Conservation (phyloP, 2,329 filamentous ascomycete genomes). For the Fusarium kyushuense region DNA sequence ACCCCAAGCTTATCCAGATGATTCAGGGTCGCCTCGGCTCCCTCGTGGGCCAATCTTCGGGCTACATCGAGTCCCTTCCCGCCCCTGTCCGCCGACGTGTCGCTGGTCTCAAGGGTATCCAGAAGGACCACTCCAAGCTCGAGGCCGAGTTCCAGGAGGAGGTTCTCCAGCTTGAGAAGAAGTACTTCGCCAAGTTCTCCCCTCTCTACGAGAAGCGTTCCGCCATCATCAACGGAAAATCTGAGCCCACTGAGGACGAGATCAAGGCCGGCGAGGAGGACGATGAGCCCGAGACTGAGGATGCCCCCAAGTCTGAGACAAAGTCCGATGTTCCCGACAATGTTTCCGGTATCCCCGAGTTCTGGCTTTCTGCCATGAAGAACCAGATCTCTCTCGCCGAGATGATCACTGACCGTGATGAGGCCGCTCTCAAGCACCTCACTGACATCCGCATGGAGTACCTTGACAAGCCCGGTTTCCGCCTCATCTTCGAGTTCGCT, state of each 20-base stretch:
- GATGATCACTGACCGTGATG: slow-evolving; percentile 98
- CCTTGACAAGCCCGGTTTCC: slow-evolving; percentile 97
- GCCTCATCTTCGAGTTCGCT: slow-evolving; percentile 95
- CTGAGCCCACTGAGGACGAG: slow-evolving; percentile 89
- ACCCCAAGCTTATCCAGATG: slow-evolving; percentile 94
- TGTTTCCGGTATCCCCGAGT: slow-evolving; percentile 91
- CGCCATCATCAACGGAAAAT: slow-evolving; percentile 87
- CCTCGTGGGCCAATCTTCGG: slow-evolving; percentile 93
- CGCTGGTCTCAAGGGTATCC: slow-evolving; percentile 94
- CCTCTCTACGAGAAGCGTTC: slow-evolving; percentile 96
- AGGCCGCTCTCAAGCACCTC: slow-evolving; percentile 89
- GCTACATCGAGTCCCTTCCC: slow-evolving; percentile 97
- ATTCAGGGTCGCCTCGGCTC: slow-evolving; percentile 96
- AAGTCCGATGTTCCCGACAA: slow-evolving; percentile 67
- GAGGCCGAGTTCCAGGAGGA: slow-evolving; percentile 99
- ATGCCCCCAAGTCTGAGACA: slow-evolving; percentile 67
- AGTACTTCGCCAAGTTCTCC: slow-evolving; percentile 99
- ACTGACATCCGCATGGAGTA: slow-evolving; percentile 99
- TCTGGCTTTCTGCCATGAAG: slow-evolving; percentile 99
- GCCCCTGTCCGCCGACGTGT: slow-evolving; percentile 91
- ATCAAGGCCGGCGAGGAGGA: slow-evolving; percentile 87
- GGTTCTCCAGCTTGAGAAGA: slow-evolving; percentile 97
- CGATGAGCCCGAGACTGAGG: slow-evolving; percentile 79
- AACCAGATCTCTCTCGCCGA: slow-evolving; percentile 97
- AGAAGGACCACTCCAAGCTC: slow-evolving; percentile 98